phyloP scores from a whole-genome alignment of 768 basidiomycete genomes.

The Serendipita sp. region DNA sequence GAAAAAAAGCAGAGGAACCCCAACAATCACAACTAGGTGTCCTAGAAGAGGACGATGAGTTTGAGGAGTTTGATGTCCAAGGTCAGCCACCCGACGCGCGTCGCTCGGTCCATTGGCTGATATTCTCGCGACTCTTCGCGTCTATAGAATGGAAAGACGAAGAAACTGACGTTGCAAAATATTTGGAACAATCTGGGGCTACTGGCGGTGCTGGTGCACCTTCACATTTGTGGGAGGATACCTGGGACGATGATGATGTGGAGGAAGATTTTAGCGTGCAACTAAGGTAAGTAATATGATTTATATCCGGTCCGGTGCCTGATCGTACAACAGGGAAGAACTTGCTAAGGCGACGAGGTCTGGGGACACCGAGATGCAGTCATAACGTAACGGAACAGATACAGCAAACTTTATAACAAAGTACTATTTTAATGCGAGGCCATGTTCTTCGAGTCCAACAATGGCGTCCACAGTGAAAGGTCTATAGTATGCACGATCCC shows the following conservation, averaged over 20 bases:
- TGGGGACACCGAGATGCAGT: not conserved
- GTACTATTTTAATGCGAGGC: too few species aligned
- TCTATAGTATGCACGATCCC: not conserved
- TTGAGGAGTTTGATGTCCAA: slow-evolving; percentile 80
- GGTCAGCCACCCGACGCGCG: slow-evolving; percentile 31
- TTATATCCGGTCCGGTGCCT: not conserved
- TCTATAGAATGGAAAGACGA: slow-evolving; percentile 71
- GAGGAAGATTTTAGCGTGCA: slow-evolving; percentile 96
- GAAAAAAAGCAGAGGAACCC: not conserved
- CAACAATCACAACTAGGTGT: slow-evolving; percentile 58
- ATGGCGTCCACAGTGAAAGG: not conserved
- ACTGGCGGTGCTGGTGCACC: slow-evolving; percentile 58
- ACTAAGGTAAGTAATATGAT: slow-evolving; percentile 51
- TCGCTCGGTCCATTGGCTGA: not conserved
- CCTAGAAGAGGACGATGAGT: slow-evolving; percentile 96
- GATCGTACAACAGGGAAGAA: not conserved
- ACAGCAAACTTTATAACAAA: slow-evolving; percentile 9
- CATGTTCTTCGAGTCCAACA: too few species aligned
- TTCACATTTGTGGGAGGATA: slow-evolving; percentile 94
- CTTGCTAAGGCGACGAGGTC: not conserved
- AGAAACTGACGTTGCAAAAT: slow-evolving; percentile 36
- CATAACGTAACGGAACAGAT: not conserved
- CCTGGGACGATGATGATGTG: slow-evolving; percentile 99
- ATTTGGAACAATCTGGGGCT: slow-evolving; percentile 55
- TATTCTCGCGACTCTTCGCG: not conserved